phyloP scores from a whole-genome alignment of 1,284 basidiomycete genomes.

The Athelia psychrophila region DNA sequence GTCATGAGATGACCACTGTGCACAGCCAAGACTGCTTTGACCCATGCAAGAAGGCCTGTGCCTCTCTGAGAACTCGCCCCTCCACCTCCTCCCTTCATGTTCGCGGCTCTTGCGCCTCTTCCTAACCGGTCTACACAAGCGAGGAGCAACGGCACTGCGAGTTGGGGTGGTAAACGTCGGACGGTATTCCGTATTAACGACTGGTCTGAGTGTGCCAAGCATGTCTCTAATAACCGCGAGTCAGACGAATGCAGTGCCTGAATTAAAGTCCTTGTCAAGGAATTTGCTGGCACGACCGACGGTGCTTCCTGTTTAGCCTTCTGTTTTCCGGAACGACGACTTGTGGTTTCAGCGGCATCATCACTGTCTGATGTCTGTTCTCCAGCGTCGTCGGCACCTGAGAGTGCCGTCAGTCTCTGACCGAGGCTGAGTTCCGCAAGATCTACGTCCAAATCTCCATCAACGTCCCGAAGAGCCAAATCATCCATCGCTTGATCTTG shows the following conservation, averaged over 20 bases:
- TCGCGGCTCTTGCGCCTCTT: constrained; percentile 68
- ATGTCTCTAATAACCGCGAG: constrained; percentile 84
- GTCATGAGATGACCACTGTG: constrained; percentile 96
- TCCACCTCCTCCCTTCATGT: constrained; percentile 77
- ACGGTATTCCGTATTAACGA: constrained; percentile 88
- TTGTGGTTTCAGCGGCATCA: constrained; percentile 29
- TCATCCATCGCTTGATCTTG: constrained; percentile 59
- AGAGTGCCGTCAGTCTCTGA: constrained; percentile 77
- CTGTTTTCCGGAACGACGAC: constrained; percentile 22
- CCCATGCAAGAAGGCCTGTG: constrained; percentile 85
- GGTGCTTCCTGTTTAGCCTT: constrained; percentile 33
- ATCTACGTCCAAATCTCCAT: constrained; percentile 78
- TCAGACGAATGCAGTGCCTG: constrained; percentile 98
- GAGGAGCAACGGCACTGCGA: constrained; percentile 85
- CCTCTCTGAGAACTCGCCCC: constrained; percentile 86
- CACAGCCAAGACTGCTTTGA: constrained; percentile 82
- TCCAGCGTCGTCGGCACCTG: constrained; percentile 39
- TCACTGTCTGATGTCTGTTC: constrained; percentile 43
- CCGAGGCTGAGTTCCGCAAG: constrained; percentile 89
- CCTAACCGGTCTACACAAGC: constrained; percentile 90
- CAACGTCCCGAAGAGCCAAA: constrained; percentile 43
- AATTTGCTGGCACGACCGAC: constrained; percentile 75
- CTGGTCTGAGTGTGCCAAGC: constrained; percentile 83
- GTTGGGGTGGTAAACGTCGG: constrained; percentile 82
- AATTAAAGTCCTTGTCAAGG: constrained; percentile 91